Percentiles rank a stretch among this genome's conserved stretches.
These are phyloP conservation scores for Colletotrichum sp. DNA, from an alignment of 2,329 filamentous ascomycete genomes.

Conservation along the genomic window DNA sequence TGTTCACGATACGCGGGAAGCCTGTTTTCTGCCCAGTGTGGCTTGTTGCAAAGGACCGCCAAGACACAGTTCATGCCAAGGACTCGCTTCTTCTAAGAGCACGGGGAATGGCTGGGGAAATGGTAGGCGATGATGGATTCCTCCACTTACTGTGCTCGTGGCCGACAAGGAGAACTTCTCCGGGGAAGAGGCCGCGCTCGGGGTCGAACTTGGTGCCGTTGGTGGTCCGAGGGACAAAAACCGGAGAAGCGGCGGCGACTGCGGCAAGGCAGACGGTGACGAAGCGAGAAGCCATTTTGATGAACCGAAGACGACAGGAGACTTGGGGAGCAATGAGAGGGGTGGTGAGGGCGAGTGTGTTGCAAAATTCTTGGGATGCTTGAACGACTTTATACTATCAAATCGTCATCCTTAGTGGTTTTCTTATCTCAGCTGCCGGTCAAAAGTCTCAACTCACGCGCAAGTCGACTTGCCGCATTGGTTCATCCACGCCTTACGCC, in stretches of 20 bases:
- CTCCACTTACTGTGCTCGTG: slow-evolving; percentile 1
- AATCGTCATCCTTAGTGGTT: neutral
- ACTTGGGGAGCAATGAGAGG: neutral
- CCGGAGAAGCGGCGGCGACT: neutral
- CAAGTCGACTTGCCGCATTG: neutral
- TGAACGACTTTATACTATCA: neutral
- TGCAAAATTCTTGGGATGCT: neutral
- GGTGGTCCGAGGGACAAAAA: neutral
- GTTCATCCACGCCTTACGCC: neutral
- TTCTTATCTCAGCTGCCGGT: neutral
- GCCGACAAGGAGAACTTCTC: slow-evolving; percentile 1
- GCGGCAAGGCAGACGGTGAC: slow-evolving; percentile 1
- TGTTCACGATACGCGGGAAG: neutral
- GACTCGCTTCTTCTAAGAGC: neutral
- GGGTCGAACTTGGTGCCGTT: neutral
- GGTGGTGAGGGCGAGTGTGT: neutral
- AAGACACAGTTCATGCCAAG: neutral
- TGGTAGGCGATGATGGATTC: neutral
- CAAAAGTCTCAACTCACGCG: neutral
- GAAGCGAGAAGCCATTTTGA: neutral
- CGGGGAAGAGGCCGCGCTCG: neutral
- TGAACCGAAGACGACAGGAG: neutral
- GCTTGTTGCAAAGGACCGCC: neutral
- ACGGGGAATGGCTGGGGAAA: neutral
- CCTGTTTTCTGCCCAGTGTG: neutral